These are phyloP conservation scores for Penicillium brevicompactum DNA, from an alignment of 2,329 filamentous ascomycete species.

Conservation along the genomic window DNA sequence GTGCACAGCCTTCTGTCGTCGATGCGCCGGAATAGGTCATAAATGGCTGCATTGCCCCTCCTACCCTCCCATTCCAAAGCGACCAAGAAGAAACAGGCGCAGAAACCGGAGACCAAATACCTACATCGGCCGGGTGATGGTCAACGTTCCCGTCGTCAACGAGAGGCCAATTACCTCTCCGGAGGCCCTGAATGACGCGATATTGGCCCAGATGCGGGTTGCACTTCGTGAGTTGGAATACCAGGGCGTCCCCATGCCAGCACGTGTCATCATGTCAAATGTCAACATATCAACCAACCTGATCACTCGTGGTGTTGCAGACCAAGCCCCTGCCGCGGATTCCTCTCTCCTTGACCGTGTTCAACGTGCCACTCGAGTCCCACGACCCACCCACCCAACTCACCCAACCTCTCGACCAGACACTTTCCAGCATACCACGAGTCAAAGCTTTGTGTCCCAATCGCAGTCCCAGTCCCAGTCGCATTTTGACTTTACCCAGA, in stretches of 20 bases:
- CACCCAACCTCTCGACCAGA: no score
- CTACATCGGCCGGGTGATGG: not conserved
- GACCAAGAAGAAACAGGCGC: not conserved
- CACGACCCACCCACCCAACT: no score
- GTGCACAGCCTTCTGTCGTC: not conserved
- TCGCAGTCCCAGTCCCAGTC: no score
- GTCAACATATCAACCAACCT: not conserved
- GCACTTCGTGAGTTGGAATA: not conserved
- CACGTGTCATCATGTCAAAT: not conserved
- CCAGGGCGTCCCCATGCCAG: not conserved
- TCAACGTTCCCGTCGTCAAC: not conserved
- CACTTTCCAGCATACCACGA: no score
- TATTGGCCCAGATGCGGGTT: not conserved
- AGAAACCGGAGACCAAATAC: not conserved
- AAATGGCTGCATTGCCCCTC: not conserved
- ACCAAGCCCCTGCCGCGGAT: no score
- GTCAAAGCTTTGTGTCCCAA: no score
- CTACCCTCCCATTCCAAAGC: not conserved
- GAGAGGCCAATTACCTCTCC: not conserved
- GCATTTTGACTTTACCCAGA: no score
- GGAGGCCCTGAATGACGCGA: not conserved
- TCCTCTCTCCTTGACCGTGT: no score
- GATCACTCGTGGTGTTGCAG: not conserved
- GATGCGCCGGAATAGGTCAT: not conserved
- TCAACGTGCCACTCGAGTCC: no score